A percentile compares a stretch with the other conserved stretches of the same genome.
Conservation (phyloP, 108 stramenopile genomes). For the Cyclostephanos invisitatus region DNA sequence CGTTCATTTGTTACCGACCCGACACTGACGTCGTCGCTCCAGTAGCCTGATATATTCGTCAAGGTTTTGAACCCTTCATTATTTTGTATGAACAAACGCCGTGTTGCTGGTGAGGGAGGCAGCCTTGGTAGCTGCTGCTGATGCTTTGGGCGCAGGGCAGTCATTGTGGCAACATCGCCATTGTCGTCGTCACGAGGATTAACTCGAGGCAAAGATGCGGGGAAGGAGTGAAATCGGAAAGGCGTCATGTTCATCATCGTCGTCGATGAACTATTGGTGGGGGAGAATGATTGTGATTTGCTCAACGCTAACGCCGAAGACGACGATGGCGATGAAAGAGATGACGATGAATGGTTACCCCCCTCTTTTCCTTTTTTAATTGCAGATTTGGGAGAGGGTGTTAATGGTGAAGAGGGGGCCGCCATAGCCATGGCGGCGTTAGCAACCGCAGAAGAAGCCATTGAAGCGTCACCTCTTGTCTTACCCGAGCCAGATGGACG, state of each 20-base stretch:
- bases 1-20: slow-evolving; percentile 12
- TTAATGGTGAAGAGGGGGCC: slow-evolving; percentile 1
- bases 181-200: slow-evolving; percentile 26
- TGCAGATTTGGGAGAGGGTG: slow-evolving; percentile 2
- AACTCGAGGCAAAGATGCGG: slow-evolving; percentile 78
- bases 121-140: slow-evolving; percentile 20
- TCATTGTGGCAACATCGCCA: neutral
- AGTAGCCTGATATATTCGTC: slow-evolving; percentile 37
- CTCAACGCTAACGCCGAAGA: neutral
- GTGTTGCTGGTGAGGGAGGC: slow-evolving; percentile 50
- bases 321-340: slow-evolving; percentile 6
- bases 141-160: slow-evolving; percentile 8
- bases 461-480: neutral
- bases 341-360: neutral
- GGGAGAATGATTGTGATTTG: slow-evolving; percentile 15
- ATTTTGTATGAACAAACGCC: slow-evolving; percentile 37
- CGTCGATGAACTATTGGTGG: slow-evolving; percentile 11
- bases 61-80: slow-evolving; percentile 10
- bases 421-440: neutral
- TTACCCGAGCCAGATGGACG: neutral
- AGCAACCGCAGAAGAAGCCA: neutral
- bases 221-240: slow-evolving; percentile 82
- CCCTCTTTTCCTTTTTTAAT: neutral
- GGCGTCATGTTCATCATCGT: slow-evolving; percentile 49
- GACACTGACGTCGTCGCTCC: slow-evolving; percentile 20